These are phyloP conservation scores for Apiotrichum mycotoxinovorans DNA, from an alignment of 1,284 basidiomycete genomes.

Conservation along the genomic window DNA sequence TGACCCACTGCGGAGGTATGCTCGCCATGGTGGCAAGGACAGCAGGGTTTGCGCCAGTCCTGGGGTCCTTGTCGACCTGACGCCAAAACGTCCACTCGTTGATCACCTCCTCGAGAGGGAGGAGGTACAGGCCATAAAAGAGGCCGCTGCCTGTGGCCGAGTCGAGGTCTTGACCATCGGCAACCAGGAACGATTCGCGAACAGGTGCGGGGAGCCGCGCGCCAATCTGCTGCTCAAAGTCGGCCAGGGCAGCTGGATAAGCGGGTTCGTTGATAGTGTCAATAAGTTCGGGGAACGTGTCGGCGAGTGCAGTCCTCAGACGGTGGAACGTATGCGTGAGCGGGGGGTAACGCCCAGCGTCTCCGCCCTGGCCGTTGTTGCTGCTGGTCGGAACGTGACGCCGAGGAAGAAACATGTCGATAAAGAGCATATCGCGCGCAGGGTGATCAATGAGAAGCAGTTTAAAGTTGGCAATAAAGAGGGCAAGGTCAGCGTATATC, in stretches of 20 bases:
- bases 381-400: not conserved
- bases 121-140: conserved; percentile 77
- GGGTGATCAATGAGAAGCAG: not conserved
- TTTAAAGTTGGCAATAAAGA: not conserved
- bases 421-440: not conserved
- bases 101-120: conserved; percentile 82
- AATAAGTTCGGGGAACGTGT: conserved; percentile 82
- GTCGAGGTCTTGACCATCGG: conserved; percentile 85
- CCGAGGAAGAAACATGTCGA: not conserved
- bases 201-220: conserved; percentile 71
- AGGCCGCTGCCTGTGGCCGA: conserved; percentile 60
- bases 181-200: conserved; percentile 74
- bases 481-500: not conserved
- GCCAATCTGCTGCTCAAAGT: conserved; percentile 76
- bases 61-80: conserved; percentile 78
- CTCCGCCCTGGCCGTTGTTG: no score
- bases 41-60: conserved; percentile 63
- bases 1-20: conserved; percentile 87
- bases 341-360: conserved; percentile 60
- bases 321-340: conserved; percentile 73
- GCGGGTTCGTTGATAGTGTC: conserved; percentile 87
- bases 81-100: conserved; percentile 94
- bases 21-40: conserved; percentile 78
- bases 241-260: conserved; percentile 65
- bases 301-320: conserved; percentile 67